Percentiles rank a stretch among this genome's conserved stretches.
phyloP scores from a whole-genome alignment of 768 basidiomycete species.

The Cystobasidium onofrii region DNA sequence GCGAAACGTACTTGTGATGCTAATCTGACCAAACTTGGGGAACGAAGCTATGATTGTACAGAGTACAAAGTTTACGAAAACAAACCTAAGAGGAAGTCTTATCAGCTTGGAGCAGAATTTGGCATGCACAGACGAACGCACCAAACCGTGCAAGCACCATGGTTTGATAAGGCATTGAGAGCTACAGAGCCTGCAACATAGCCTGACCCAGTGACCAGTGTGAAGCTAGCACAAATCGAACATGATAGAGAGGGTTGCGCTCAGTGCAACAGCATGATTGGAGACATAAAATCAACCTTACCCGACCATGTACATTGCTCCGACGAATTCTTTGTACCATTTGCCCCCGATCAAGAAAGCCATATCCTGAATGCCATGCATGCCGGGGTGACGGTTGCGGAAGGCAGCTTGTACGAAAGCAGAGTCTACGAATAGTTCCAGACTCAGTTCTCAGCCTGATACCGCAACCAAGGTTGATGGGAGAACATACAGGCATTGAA shows the following conservation, averaged over 20 bases:
- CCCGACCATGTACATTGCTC: too few species aligned
- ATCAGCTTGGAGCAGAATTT: not conserved
- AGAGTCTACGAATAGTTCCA: too few species aligned
- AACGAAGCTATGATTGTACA: not conserved
- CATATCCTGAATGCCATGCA: not conserved
- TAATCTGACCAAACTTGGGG: not conserved
- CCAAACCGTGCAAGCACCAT: constrained; percentile 6
- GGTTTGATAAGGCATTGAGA: not conserved
- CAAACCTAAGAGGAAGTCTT: not conserved
- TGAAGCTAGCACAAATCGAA: not conserved
- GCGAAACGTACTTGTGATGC: not conserved
- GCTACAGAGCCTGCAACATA: not conserved
- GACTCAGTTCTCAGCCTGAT: too few species aligned
- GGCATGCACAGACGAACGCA: not conserved
- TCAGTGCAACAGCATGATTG: too few species aligned
- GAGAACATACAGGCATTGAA: not conserved
- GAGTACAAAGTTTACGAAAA: not conserved
- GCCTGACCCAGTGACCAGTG: not conserved
- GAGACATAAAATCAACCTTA: not conserved
- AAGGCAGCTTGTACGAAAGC: not conserved
- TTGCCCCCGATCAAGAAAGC: not conserved
- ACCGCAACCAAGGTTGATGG: too few species aligned
- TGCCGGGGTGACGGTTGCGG: constrained; percentile 3
- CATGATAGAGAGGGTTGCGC: too few species aligned
- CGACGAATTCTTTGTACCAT: not conserved